Conservation (phyloP, 179 eudicot genomes). For the Actinidia chinensis region DNA sequence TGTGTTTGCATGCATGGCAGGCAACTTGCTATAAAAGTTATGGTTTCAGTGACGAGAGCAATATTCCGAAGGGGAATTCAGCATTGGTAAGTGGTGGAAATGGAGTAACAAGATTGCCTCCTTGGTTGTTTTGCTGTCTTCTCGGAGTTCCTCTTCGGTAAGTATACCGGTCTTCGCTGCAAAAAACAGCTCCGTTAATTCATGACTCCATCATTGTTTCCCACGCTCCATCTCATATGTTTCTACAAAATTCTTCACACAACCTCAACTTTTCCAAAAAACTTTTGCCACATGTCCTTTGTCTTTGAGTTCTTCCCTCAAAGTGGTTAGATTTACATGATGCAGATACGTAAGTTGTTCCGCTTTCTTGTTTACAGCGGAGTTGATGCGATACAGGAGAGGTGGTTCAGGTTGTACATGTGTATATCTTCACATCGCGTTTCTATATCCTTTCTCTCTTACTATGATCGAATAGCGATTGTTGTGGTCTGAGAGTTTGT, state of each 20-base stretch:
- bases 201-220: neutral
- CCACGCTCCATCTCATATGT: neutral
- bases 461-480: neutral
- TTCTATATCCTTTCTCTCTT: neutral
- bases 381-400: constrained; percentile 92
- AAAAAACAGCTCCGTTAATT: too few species aligned
- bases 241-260: neutral
- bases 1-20: constrained; percentile 82
- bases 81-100: constrained; percentile 59
- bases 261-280: neutral
- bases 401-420: constrained; percentile 97
- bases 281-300: neutral
- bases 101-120: constrained; percentile 63
- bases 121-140: constrained; percentile 72
- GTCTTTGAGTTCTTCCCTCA: neutral
- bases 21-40: constrained; percentile 78
- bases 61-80: constrained; percentile 53
- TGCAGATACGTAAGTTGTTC: constrained; percentile 91
- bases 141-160: constrained; percentile 94
- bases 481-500: constrained; percentile 7
- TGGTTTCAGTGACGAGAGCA: constrained; percentile 56
- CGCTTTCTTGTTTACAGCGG: constrained; percentile 91
- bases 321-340: constrained; percentile 7
- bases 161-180: constrained; percentile 25
- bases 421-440: neutral